Evolutionary conservation across 2,329 filamentous ascomycete genomes (phyloP).

Genomic region (Stagonosporopsis cucurbitacearum): DNA sequence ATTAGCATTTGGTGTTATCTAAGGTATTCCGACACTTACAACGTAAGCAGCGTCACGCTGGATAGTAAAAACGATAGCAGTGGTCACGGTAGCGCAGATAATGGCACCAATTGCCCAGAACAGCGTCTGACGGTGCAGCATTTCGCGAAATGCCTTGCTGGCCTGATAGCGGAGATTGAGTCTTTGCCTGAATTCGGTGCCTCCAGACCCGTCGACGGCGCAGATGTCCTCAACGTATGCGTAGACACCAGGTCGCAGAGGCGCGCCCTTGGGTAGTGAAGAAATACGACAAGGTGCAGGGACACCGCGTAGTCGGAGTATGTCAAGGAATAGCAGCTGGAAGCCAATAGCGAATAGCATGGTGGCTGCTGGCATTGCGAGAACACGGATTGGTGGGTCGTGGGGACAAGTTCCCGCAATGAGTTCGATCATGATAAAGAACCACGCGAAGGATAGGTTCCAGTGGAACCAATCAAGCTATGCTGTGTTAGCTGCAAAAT

Average conservation of each 20-base stretch:
- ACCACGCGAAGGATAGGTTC: conserved; percentile 62
- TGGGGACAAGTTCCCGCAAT: conserved; percentile 58
- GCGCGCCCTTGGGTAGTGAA: conserved; percentile 58
- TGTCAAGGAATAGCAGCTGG: conserved; percentile 59
- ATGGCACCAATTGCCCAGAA: conserved; percentile 60
- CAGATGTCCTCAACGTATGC: conserved; percentile 61
- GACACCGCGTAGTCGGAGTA: conserved; percentile 53
- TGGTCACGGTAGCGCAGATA: conserved; percentile 49
- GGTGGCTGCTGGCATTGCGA: conserved; percentile 60
- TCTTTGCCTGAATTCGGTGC: conserved; percentile 59
- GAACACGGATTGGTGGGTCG: conserved; percentile 59
- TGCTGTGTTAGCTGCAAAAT: not conserved
- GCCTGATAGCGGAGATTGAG: conserved; percentile 61
- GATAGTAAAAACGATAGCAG: conserved; percentile 57
- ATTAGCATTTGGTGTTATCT: not conserved
- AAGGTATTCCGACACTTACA: conserved; percentile 41
- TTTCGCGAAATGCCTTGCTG: conserved; percentile 60
- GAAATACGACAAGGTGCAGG: conserved; percentile 60
- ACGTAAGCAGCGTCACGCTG: conserved; percentile 56
- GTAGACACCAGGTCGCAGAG: conserved; percentile 62
- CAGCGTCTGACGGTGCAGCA: conserved; percentile 59
- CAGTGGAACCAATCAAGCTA: conserved; percentile 65
- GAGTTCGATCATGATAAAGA: conserved; percentile 63
- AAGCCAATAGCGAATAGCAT: conserved; percentile 61
- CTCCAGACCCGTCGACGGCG: conserved; percentile 61